phyloP scores from a whole-genome alignment of 352 stramenopile species.

The Phytophthora idaei region DNA sequence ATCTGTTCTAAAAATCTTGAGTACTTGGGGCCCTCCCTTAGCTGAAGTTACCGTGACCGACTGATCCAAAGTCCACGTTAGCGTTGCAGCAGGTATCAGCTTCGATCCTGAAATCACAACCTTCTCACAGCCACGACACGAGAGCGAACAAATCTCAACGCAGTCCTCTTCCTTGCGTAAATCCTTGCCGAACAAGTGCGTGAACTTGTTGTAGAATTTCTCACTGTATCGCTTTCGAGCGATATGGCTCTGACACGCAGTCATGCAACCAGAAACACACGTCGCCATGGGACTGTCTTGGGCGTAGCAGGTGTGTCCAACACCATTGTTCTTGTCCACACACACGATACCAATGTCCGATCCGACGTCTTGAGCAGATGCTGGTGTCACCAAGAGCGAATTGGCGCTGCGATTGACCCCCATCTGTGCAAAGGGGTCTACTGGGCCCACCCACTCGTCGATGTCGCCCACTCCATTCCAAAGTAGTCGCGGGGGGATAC shows the following conservation, averaged over 20 bases:
- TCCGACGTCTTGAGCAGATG: constrained; percentile 19
- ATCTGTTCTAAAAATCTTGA: constrained; percentile 56
- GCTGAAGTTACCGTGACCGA: constrained; percentile 30
- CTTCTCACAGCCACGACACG: constrained; percentile 69
- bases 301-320: constrained; percentile 71
- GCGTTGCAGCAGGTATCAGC: constrained; percentile 34
- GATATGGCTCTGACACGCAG: constrained; percentile 49
- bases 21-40: constrained; percentile 15
- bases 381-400: constrained; percentile 36
- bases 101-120: constrained; percentile 60
- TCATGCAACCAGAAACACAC: constrained; percentile 69
- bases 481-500: constrained; percentile 45
- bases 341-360: constrained; percentile 57
- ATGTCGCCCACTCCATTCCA: constrained; percentile 73
- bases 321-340: constrained; percentile 59
- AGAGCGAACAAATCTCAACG: constrained; percentile 61
- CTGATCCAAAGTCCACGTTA: constrained; percentile 52
- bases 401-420: constrained; percentile 53
- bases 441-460: constrained; percentile 48
- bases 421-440: constrained; percentile 69
- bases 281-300: constrained; percentile 37
- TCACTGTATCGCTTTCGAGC: constrained; percentile 50
- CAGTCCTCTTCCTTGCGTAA: constrained; percentile 75
- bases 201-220: constrained; percentile 54
- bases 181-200: constrained; percentile 75